These are phyloP conservation scores for Sugiyamaella valdiviana DNA, from an alignment of 805 yeast species.

Conservation along the genomic window DNA sequence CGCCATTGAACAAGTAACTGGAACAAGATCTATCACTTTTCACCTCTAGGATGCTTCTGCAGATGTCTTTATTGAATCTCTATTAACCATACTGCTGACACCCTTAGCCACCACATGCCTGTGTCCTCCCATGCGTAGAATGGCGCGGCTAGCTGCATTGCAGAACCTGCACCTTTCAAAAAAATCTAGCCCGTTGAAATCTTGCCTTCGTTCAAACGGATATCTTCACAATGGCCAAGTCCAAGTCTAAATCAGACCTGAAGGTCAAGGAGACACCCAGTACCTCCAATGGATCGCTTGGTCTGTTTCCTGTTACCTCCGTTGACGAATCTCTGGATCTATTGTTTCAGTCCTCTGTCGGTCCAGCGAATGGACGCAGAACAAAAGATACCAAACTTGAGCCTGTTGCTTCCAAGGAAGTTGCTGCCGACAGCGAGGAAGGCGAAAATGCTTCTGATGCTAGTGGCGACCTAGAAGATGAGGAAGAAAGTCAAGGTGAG, in stretches of 20 bases:
- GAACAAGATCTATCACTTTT: too few relatives aligned
- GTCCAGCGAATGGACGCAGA: background rate
- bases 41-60: too few relatives aligned
- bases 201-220: too few relatives aligned
- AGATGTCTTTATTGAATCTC: too few relatives aligned
- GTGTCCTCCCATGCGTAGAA: too few relatives aligned
- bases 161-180: too few relatives aligned
- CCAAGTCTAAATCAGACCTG: background rate
- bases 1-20: too few relatives aligned
- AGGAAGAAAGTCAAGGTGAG: constrained; percentile 17
- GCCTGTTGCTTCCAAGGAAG: background rate
- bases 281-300: background rate
- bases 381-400: background rate
- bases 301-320: background rate
- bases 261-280: background rate
- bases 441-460: background rate
- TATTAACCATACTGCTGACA: too few relatives aligned
- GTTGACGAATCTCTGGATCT: constrained; percentile 5
- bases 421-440: background rate
- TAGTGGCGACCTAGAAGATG: background rate
- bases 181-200: too few relatives aligned
- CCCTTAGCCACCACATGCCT: too few relatives aligned
- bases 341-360: constrained; percentile 6
- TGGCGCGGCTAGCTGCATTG: too few relatives aligned
- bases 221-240: background rate